Evolutionary conservation across 495 filamentous ascomycete genomes (phyloP).

Genomic region (Chaetomidium leptoderma): DNA sequence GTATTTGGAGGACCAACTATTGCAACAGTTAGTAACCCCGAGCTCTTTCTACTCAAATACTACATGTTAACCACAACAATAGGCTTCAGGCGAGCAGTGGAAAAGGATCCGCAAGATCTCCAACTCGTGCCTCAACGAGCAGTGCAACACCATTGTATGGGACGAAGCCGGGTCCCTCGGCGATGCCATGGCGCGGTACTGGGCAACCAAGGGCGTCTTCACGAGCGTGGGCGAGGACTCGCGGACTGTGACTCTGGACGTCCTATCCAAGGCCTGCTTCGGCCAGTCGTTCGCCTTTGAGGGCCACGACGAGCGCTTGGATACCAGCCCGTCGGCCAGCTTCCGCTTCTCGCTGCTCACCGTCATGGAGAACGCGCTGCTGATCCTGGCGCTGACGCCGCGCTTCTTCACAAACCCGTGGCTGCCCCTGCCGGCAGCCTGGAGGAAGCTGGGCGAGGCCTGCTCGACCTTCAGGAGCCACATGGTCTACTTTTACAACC

Average conservation of each 20-base stretch:
- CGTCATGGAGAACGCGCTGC: constrained; percentile 34
- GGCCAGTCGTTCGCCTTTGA: constrained; percentile 38
- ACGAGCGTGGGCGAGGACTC: constrained; percentile 34
- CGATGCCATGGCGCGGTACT: constrained; percentile 45
- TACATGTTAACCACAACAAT: neutral
- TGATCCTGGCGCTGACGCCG: constrained; percentile 30
- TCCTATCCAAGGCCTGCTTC: constrained; percentile 43
- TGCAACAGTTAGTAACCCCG: constrained; percentile 25
- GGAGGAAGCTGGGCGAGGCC: constrained; percentile 25
- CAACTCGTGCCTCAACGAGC: constrained; percentile 45
- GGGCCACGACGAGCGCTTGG: constrained; percentile 17
- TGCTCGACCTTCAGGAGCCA: constrained; percentile 29
- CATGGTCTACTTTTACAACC: constrained; percentile 21
- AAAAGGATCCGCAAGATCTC: constrained; percentile 44
- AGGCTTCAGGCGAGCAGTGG: constrained; percentile 42
- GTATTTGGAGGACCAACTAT: constrained; percentile 46
- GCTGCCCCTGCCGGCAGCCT: constrained; percentile 16
- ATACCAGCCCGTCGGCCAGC: constrained; percentile 10
- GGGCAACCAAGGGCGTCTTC: constrained; percentile 27
- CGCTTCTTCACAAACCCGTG: constrained; percentile 23
- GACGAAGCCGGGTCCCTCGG: constrained; percentile 29
- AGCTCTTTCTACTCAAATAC: constrained; percentile 13
- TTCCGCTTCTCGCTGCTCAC: constrained; percentile 32
- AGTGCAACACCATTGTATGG: constrained; percentile 47
- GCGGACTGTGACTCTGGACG: constrained; percentile 43